Evolutionary conservation across 2,329 filamentous ascomycete genomes (phyloP).

Genomic region (Aulographum hederae): DNA sequence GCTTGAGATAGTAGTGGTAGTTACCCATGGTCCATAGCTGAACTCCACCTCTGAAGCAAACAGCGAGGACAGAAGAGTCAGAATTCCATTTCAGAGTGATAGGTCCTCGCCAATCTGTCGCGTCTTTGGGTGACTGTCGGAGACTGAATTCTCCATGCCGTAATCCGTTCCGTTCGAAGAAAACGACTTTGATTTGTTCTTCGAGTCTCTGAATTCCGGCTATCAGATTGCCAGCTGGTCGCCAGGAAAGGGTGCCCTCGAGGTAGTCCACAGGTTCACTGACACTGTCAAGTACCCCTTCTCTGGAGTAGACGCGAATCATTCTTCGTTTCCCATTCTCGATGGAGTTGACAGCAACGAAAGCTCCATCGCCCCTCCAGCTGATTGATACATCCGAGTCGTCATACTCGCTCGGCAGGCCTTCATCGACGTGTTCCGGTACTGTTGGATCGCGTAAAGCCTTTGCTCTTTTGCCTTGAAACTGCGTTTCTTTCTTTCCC

Average conservation of each 20-base stretch:
- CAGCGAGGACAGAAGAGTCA: slow-evolving; percentile 78
- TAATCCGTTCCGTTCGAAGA: slow-evolving; percentile 94
- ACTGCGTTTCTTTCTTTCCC: slow-evolving; percentile 97
- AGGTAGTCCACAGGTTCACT: slow-evolving; percentile 88
- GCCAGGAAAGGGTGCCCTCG: slow-evolving; percentile 78
- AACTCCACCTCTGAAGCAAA: slow-evolving; percentile 54
- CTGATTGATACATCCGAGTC: slow-evolving; percentile 55
- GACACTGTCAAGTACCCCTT: slow-evolving; percentile 78
- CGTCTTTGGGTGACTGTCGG: slow-evolving; percentile 41
- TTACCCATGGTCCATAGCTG: slow-evolving; percentile 96
- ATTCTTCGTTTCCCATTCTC: slow-evolving; percentile 52
- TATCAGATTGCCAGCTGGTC: slow-evolving; percentile 76
- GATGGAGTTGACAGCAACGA: slow-evolving; percentile 70
- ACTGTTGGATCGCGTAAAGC: slow-evolving; percentile 86
- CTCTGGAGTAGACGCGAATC: slow-evolving; percentile 77
- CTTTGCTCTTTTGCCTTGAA: slow-evolving; percentile 76
- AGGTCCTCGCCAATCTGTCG: slow-evolving; percentile 33
- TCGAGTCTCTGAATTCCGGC: slow-evolving; percentile 62
- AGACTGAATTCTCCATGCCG: slow-evolving; percentile 90
- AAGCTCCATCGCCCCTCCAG: slow-evolving; percentile 91
- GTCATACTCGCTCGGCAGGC: slow-evolving; percentile 56
- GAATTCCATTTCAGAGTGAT: slow-evolving; percentile 71
- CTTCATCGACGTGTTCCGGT: slow-evolving; percentile 78
- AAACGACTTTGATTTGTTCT: slow-evolving; percentile 62
- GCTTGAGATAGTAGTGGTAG: slow-evolving; percentile 96